A percentile compares a stretch with the other conserved stretches of the same genome.
Conservation (phyloP, 139 green algal genomes). For the Chlorella sp. region DNA sequence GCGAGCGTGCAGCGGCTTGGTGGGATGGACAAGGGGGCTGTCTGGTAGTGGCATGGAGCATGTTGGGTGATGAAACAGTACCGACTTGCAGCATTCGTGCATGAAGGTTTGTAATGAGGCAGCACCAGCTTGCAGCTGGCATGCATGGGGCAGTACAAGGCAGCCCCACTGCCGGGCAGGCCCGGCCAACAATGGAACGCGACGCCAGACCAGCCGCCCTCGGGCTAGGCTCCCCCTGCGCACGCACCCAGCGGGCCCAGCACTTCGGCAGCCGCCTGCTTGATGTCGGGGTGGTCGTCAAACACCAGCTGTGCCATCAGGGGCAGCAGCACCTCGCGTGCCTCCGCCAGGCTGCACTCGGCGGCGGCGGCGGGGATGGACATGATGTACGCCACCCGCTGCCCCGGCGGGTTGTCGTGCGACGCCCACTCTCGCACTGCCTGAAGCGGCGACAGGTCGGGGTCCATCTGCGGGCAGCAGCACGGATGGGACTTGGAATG, state of each 20-base stretch:
- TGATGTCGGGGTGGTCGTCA: constrained; percentile 29
- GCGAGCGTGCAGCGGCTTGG: neutral
- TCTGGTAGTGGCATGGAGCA: no score
- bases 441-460: constrained; percentile 7
- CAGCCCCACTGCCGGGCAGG: no score
- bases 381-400: constrained; percentile 31
- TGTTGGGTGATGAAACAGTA: no score
- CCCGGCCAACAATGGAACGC: no score
- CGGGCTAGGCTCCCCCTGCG: no score
- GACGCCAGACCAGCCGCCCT: no score
- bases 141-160: no score
- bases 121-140: no score
- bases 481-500: neutral
- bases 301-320: constrained; percentile 34
- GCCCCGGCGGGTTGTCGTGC: constrained; percentile 10
- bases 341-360: neutral
- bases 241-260: constrained; percentile 34
- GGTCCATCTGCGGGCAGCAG: constrained; percentile 1
- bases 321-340: constrained; percentile 5
- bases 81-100: no score
- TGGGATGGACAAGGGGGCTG: neutral
- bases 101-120: no score
- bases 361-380: constrained; percentile 34
- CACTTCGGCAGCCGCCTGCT: constrained; percentile 22
- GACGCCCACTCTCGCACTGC: constrained; percentile 4